Conservation (phyloP, 2,329 filamentous ascomycete genomes). For the Xylariaceae sp. region DNA sequence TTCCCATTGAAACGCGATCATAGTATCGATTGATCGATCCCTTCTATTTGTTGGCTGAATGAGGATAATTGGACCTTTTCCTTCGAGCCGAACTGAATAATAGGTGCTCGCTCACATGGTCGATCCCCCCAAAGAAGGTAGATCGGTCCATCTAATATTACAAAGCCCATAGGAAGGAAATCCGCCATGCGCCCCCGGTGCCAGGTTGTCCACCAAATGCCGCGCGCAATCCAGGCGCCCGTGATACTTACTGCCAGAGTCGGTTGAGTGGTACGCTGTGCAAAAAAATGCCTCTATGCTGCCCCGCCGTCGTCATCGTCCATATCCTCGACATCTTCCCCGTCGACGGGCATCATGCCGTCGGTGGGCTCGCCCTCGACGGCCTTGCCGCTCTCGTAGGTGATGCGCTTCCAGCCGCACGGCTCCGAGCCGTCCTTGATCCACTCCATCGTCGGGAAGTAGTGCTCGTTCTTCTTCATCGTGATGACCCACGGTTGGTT, state of each 20-base stretch:
- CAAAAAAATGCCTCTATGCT: neutral
- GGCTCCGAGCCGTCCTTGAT: conserved; percentile 63
- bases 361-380: conserved; percentile 58
- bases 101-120: too few species aligned
- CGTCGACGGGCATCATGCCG: conserved; percentile 46
- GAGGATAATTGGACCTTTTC: too few species aligned
- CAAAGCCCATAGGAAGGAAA: neutral
- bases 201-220: too few species aligned
- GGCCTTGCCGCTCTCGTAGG: conserved; percentile 60
- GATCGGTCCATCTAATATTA: neutral
- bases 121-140: too few species aligned
- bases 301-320: conserved; percentile 37
- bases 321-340: conserved; percentile 43
- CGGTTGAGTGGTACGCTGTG: too few species aligned
- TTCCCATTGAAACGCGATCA: too few species aligned
- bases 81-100: too few species aligned
- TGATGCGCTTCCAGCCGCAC: conserved; percentile 65
- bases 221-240: too few species aligned
- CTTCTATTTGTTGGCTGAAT: too few species aligned
- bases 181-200: too few species aligned
- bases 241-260: too few species aligned
- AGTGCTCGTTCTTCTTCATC: conserved; percentile 99
- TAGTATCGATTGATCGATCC: too few species aligned
- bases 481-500: conserved; percentile 99
- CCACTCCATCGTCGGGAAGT: conserved; percentile 75